phyloP scores from a whole-genome alignment of 768 basidiomycete species.

The Macrolepiota albuminosa region DNA sequence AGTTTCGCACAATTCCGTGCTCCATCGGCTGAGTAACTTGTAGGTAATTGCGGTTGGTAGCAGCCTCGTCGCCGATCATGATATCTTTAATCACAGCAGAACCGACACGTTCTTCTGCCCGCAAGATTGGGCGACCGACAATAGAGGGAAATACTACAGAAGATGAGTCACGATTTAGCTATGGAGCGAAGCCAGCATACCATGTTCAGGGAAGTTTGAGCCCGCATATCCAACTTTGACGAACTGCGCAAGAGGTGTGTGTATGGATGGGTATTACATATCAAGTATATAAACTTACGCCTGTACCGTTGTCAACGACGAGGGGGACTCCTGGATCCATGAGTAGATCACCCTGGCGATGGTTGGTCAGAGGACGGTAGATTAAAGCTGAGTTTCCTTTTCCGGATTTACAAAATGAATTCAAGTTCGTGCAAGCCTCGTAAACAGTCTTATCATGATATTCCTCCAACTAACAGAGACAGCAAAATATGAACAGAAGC shows the following conservation, averaged over 20 bases:
- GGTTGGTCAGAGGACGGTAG: neutral
- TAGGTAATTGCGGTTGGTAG: constrained; percentile 88
- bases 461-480: neutral
- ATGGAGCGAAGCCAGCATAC: constrained; percentile 35
- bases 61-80: constrained; percentile 98
- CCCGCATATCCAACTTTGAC: constrained; percentile 90
- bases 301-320: constrained; percentile 88
- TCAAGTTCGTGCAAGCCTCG: too few species aligned
- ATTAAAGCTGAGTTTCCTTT: neutral
- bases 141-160: constrained; percentile 88
- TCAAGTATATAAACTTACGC: constrained; percentile 43
- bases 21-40: constrained; percentile 99
- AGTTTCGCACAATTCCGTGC: constrained; percentile 97
- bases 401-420: neutral
- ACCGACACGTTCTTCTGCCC: constrained; percentile 93
- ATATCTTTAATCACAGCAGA: constrained; percentile 88
- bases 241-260: constrained; percentile 45
- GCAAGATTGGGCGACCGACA: constrained; percentile 93
- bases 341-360: neutral
- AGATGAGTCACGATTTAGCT: neutral
- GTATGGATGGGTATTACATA: constrained; percentile 3
- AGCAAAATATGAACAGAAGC: neutral
- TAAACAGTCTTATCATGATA: neutral
- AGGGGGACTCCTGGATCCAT: constrained; percentile 53
- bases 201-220: constrained; percentile 93